phyloP scores from a whole-genome alignment of 2,329 filamentous ascomycete species.

The Macroventuria anomochaeta region DNA sequence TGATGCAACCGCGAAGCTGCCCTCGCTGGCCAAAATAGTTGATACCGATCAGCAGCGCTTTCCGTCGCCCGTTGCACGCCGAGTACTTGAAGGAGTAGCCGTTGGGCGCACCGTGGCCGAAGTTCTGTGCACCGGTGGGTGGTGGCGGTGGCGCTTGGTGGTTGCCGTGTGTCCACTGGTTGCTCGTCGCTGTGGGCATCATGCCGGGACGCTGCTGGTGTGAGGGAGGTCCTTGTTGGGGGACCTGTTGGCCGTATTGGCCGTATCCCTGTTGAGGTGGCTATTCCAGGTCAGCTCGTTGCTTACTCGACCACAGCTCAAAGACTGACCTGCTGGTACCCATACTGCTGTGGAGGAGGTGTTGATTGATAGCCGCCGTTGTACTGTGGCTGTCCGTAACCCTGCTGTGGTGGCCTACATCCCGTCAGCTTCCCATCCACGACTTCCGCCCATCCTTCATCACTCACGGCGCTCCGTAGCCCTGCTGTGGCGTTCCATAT shows the following conservation, averaged over 20 bases:
- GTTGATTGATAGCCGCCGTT: constrained; percentile 47
- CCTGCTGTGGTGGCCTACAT: constrained; percentile 41
- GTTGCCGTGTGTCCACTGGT: constrained; percentile 58
- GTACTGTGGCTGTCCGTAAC: constrained; percentile 52
- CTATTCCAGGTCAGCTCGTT: constrained; percentile 34
- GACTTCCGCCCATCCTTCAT: neutral
- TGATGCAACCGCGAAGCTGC: constrained; percentile 91
- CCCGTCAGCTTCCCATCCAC: constrained; percentile 21
- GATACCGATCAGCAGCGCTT: constrained; percentile 91
- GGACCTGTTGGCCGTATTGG: constrained; percentile 32
- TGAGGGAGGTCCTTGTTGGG: constrained; percentile 30
- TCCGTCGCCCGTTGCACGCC: constrained; percentile 84
- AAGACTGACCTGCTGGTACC: constrained; percentile 50
- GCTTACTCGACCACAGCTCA: neutral
- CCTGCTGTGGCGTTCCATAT: constrained; percentile 26
- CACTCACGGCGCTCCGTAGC: constrained; percentile 39
- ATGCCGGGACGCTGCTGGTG: constrained; percentile 49
- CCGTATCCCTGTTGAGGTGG: constrained; percentile 45
- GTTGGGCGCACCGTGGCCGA: constrained; percentile 75
- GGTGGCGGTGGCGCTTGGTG: constrained; percentile 69
- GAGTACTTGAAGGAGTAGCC: constrained; percentile 90
- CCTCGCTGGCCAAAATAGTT: constrained; percentile 95
- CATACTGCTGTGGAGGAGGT: constrained; percentile 53
- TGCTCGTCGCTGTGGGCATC: constrained; percentile 58
- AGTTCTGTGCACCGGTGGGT: constrained; percentile 60